These are phyloP conservation scores for Trichosporon sp. DNA, from an alignment of 1,284 basidiomycete genomes.

Conservation along the genomic window DNA sequence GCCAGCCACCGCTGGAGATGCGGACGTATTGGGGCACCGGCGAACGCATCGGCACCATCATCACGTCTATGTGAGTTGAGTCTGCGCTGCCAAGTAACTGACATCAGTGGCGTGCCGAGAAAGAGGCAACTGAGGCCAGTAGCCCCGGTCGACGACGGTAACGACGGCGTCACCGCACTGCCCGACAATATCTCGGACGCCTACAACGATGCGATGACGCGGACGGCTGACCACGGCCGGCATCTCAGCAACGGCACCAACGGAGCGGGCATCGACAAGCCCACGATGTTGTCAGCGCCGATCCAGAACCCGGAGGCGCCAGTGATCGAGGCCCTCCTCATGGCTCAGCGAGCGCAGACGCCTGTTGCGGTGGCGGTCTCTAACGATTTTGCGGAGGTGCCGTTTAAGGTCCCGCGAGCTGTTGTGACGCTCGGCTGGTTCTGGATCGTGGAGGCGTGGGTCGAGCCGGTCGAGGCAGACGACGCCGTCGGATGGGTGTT, in stretches of 20 bases:
- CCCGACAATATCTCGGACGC: slow-evolving; percentile 22
- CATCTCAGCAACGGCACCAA: slow-evolving; percentile 7
- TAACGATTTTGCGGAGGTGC: slow-evolving; percentile 44
- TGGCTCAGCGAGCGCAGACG: slow-evolving; percentile 45
- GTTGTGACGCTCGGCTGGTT: slow-evolving; percentile 54
- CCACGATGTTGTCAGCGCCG: slow-evolving; percentile 2
- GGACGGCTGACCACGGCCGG: not conserved
- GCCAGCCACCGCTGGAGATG: slow-evolving; percentile 30
- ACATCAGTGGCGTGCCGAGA: slow-evolving; percentile 11
- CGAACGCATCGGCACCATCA: slow-evolving; percentile 42
- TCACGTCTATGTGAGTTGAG: slow-evolving; percentile 40
- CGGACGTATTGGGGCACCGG: slow-evolving; percentile 43
- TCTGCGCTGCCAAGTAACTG: not conserved
- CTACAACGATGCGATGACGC: not conserved
- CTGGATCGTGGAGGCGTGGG: slow-evolving; percentile 54
- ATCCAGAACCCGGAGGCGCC: slow-evolving; percentile 20
- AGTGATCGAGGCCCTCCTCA: slow-evolving; percentile 43
- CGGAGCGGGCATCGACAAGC: not conserved
- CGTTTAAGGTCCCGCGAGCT: slow-evolving; percentile 47
- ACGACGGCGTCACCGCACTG: too few relatives aligned
- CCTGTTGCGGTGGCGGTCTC: slow-evolving; percentile 49
- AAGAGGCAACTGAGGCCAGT: slow-evolving; percentile 4
- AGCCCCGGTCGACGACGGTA: not conserved
- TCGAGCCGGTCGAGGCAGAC: slow-evolving; percentile 42
- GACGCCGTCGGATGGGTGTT: slow-evolving; percentile 45